A percentile compares a stretch with the other conserved stretches of the same genome.
Conservation (phyloP, 2,329 filamentous ascomycete genomes). For the Pestalotiopsis sp. region DNA sequence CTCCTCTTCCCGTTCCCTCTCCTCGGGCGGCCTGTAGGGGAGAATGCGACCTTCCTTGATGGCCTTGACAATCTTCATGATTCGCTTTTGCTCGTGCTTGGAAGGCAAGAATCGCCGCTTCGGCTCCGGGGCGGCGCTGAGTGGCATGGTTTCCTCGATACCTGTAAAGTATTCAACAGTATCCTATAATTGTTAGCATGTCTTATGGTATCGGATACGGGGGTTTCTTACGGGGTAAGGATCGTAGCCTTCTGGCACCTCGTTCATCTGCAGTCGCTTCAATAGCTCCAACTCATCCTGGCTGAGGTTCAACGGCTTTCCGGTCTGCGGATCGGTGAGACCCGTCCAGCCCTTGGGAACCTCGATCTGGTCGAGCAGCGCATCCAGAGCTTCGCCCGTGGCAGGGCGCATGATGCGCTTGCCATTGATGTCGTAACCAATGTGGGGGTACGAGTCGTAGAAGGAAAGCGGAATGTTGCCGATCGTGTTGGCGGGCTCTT, state of each 20-base stretch:
- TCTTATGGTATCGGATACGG: neutral
- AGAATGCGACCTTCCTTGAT: constrained; percentile 93
- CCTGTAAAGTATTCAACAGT: constrained; percentile 94
- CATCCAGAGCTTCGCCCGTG: constrained; percentile 89
- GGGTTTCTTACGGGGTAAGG: constrained; percentile 74
- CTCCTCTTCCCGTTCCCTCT: constrained; percentile 67
- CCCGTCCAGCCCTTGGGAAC: constrained; percentile 97
- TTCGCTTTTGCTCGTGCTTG: constrained; percentile 92
- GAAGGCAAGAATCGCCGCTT: constrained; percentile 95
- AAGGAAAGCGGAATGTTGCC: constrained; percentile 92
- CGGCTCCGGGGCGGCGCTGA: constrained; percentile 92
- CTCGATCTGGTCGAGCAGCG: constrained; percentile 93
- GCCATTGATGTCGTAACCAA: constrained; percentile 98
- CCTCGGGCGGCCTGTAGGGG: constrained; percentile 79
- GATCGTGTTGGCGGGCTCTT: constrained; percentile 83
- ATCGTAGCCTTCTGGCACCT: constrained; percentile 86
- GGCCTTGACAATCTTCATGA: constrained; percentile 96
- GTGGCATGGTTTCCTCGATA: constrained; percentile 87
- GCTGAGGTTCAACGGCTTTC: constrained; percentile 86
- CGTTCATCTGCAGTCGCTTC: constrained; percentile 84
- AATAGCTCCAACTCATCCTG: constrained; percentile 88
- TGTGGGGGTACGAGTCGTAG: constrained; percentile 79
- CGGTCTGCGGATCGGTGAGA: constrained; percentile 89
- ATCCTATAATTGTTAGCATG: constrained; percentile 48
- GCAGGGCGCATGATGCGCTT: constrained; percentile 97